phyloP scores from a whole-genome alignment of 192 early-diverging fungal genomes.

The Dimargaris cristalligena region DNA sequence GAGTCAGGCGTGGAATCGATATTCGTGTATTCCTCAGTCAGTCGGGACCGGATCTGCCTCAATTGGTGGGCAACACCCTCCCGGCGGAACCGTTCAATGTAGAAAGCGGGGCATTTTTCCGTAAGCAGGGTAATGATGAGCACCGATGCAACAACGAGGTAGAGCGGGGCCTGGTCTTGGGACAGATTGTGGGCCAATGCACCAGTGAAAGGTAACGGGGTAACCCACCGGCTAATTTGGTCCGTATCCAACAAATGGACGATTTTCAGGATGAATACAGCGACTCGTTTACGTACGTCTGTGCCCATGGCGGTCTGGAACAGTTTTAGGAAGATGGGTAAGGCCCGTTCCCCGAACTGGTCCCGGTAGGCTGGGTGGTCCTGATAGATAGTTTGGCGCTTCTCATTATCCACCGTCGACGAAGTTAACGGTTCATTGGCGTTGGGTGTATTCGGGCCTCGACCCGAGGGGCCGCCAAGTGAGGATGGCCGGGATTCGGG shows the following conservation, averaged over 20 bases:
- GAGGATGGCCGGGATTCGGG: not conserved
- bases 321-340: conserved; percentile 56
- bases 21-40: no score
- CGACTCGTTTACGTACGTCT: conserved; percentile 41
- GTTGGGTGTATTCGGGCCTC: not conserved
- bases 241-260: conserved; percentile 18
- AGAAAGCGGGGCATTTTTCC: conserved; percentile 38
- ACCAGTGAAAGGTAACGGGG: conserved; percentile 24
- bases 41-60: conserved; percentile 24
- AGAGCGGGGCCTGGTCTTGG: conserved; percentile 29
- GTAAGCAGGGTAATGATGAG: conserved; percentile 45
- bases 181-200: conserved; percentile 30
- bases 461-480: no score
- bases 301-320: conserved; percentile 49
- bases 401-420: not conserved
- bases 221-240: not conserved
- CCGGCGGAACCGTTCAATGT: conserved; percentile 39
- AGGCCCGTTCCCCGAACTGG: conserved; percentile 27
- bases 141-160: conserved; percentile 34
- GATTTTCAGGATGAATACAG: conserved; percentile 39
- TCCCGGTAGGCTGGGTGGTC: conserved; percentile 20
- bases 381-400: no score
- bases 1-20: no score
- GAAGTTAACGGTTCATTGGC: not conserved
- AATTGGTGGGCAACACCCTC: conserved; percentile 61